Conservation (phyloP, 305 asterid genomes). For the Ruellia speciosa region DNA sequence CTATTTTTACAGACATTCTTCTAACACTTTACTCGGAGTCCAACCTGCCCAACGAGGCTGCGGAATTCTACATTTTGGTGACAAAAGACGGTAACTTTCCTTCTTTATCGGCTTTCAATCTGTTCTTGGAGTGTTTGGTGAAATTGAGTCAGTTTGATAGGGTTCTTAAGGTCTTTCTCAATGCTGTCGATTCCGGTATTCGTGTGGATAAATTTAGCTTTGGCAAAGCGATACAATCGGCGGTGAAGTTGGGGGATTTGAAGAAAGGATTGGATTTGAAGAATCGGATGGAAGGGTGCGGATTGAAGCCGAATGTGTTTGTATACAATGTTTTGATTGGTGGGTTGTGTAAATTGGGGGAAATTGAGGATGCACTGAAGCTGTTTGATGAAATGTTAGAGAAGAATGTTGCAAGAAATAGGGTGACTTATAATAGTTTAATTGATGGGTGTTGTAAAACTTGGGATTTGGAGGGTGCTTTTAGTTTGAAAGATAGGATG, state of each 20-base stretch:
- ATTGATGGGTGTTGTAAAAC: conserved; percentile 72
- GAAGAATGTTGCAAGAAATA: conserved; percentile 36
- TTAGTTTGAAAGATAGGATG: conserved; percentile 49
- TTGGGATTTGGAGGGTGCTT: conserved; percentile 52
- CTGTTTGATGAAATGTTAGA: conserved; percentile 68
- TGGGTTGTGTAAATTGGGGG: conserved; percentile 65
- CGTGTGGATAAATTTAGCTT: conserved; percentile 51
- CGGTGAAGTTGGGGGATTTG: conserved; percentile 55
- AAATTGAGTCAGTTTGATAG: conserved; percentile 24
- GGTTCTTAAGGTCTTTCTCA: conserved; percentile 39
- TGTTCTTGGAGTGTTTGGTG: conserved; percentile 53
- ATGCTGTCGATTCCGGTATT: conserved; percentile 43
- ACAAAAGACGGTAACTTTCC: conserved; percentile 45
- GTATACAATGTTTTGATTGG: conserved; percentile 74
- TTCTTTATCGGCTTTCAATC: conserved; percentile 42
- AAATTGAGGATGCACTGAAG: conserved; percentile 47
- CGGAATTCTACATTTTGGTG: conserved; percentile 41
- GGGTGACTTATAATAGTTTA: conserved; percentile 55
- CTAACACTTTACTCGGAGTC: conserved; percentile 49
- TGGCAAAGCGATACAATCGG: conserved; percentile 67
- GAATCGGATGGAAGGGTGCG: conserved; percentile 38
- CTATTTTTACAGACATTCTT: conserved; percentile 34
- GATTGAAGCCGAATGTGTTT: conserved; percentile 37
- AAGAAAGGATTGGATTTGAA: conserved; percentile 39
- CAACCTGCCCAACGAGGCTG: conserved; percentile 42